Evolutionary conservation across 305 asterid species (phyloP), one percentile per base, ranked within the genome.

Genomic region (Fraxinus baroniana): DNA sequence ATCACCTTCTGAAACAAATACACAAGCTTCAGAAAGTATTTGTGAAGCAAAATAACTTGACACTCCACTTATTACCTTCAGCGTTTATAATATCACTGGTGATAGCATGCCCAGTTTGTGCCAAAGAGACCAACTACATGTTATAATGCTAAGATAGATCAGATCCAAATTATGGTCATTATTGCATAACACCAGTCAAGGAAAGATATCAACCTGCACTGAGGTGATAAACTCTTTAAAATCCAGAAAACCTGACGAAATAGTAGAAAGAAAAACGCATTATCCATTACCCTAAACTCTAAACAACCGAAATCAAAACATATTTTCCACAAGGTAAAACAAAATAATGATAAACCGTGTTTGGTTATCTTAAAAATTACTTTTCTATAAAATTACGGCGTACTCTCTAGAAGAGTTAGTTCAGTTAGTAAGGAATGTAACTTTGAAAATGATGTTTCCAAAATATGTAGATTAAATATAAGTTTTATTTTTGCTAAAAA

Each of bases 231-330:
- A 30, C 33, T 30, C 33, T 30, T 30, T 92, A 76, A 93, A 84
- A 77, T 93, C 93, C 71, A 93, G 96, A 86, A 90, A 92, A 5
- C 97, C 97, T 93, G 18, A 46, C 57, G 73, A 15, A 83, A 84
- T 32, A 44, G 24, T 76, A 62, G 26, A 70, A 81, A 78, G 36
- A 26, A 80, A 12, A 13, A 7, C 81, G 15, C 4, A 22, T 20
- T 62, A 62, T 22, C 30, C 72, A 62, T 20, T 22, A 62, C 72
- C 32, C 30, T 41, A 22, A 66, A 26, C 30, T 70, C 12, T 32
- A 41, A 1, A 33, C n/a, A 71, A 8, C 0, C 0, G 46, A 32
- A 74, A 30, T 39, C 20, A 39, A 39, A 83, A 52, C 74, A 7
- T 20, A 5, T n/a, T 7, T 60, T 60, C 24, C 70, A 7, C 26